Base-by-base conservation (phyloP, 2,329 filamentous ascomycete species). In the Xylariaceae sp. region DNA sequence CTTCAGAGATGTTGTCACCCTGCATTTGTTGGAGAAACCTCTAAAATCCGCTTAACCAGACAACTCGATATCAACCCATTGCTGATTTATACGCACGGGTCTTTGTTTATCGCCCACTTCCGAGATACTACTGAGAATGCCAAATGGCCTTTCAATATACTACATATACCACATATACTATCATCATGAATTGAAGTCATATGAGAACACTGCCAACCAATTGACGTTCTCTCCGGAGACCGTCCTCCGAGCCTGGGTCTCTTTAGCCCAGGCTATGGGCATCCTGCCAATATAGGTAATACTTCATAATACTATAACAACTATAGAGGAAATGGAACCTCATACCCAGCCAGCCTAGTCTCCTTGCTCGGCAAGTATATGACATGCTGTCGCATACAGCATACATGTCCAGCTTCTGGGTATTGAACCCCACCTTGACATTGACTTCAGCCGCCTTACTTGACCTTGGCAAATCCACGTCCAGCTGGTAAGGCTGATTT, bases 371-470 rank as follows among this genome's bases (percentile, higher is more conserved):
- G 49, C 53, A 60, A 40, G 40, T 52, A 37, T 45, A 39, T 28
- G 33, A 26, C 46, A 41, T 39, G 28, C 36, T 51, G 21, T 51
- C 45, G 44, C 9, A 29, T 37, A 47, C 21, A 26, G 39, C 29
- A 11, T 34, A 24, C 21, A 33, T 19, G 28, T 24, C 50, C 26
- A 21, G 16, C 43, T 6, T 28, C 33, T 31, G 34, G 48, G 29
- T 37, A 26, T 37, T 46, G 14, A 41, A 49, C 53, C 51, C 57
- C 60, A 34, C 56, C 36, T 36, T 39, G 21, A 36, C 33, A 29
- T 55, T 16, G 57, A 63, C 58, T 63, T 63, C 61, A 61, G 61
- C 61, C 61, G 61, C 58, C 58, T 58, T 63, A 56, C 58, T 29
- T 56, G 41, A 56, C 17, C 58, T 46, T 58, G 58, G 51, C 46